Percentiles rank a stretch among this genome's conserved stretches.
These are phyloP conservation scores for Phytophthora podocarpi DNA, from an alignment of 352 stramenopile genomes.

Conservation along the genomic window DNA sequence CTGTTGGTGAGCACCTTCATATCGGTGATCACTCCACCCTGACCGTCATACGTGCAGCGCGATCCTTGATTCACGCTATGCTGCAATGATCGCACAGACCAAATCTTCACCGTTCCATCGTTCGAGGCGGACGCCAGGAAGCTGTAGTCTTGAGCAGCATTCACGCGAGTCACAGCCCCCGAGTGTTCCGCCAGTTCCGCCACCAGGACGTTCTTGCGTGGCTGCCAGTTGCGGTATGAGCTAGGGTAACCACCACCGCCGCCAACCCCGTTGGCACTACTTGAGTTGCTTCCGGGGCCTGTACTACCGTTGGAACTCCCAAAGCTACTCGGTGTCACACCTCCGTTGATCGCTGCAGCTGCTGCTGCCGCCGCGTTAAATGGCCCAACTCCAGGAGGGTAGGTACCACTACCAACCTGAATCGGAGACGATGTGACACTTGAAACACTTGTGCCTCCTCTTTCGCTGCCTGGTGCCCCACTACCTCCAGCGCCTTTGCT, in stretches of 20 bases:
- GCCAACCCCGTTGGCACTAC: constrained; percentile 31
- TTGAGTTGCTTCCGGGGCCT: constrained; percentile 29
- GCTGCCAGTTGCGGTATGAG: constrained; percentile 82
- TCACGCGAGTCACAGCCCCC: constrained; percentile 92
- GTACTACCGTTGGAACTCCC: constrained; percentile 22
- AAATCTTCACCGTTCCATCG: constrained; percentile 97
- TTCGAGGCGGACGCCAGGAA: constrained; percentile 96
- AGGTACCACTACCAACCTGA: constrained; percentile 33
- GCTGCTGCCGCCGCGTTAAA: constrained; percentile 34
- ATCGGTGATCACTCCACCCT: constrained; percentile 92
- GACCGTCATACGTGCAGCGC: constrained; percentile 92
- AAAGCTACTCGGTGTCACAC: constrained; percentile 34
- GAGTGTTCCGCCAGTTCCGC: constrained; percentile 92
- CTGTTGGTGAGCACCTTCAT: constrained; percentile 96
- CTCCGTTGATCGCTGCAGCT: constrained; percentile 42
- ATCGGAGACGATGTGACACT: constrained; percentile 31
- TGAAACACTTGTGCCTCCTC: constrained; percentile 29
- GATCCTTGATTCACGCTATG: constrained; percentile 94
- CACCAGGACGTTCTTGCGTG: constrained; percentile 83
- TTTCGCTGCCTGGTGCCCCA: constrained; percentile 35
- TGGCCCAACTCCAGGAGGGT: constrained; percentile 26
- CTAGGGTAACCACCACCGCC: constrained; percentile 44
- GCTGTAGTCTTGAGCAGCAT: constrained; percentile 93
- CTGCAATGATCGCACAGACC: constrained; percentile 93
- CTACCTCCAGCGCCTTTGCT: constrained; percentile 13